phyloP scores from a whole-genome alignment of 139 green algal genomes.

The Chlorella vulgaris region DNA sequence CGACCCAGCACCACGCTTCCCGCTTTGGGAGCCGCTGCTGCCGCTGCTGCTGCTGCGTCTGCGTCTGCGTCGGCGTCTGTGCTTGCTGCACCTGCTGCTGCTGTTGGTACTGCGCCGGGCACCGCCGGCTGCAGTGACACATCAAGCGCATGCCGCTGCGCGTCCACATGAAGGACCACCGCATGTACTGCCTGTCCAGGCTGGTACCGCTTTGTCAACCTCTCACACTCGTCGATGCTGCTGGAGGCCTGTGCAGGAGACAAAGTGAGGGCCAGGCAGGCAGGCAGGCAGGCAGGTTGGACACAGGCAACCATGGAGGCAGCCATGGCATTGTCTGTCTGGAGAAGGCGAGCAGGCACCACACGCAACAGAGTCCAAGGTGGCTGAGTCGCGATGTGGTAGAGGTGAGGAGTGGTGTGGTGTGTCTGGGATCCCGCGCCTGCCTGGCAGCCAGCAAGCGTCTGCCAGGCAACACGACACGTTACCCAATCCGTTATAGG shows the following conservation, averaged over 20 bases:
- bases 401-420: background rate
- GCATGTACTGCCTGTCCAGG: conserved; percentile 12
- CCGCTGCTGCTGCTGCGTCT: too few species aligned
- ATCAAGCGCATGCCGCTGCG: conserved; percentile 54
- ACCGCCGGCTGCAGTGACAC: conserved; percentile 51
- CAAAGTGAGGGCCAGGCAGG: background rate
- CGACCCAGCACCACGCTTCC: conserved; percentile 57
- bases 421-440: conserved; percentile 1
- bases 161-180: conserved; percentile 41
- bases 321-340: too few species aligned
- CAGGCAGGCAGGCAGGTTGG: background rate
- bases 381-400: background rate
- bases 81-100: too few species aligned
- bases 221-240: conserved; percentile 18
- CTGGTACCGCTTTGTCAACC: background rate
- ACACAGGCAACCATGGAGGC: too few species aligned
- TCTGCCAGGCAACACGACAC: background rate
- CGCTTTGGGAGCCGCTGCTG: background rate
- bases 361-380: background rate
- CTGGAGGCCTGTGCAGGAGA: background rate
- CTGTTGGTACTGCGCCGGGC: too few species aligned
- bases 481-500: background rate
- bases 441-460: background rate
- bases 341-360: too few species aligned
- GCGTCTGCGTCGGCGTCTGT: too few species aligned